Evolutionary conservation across 192 early-diverging fungal species (phyloP).

Genomic region (Lobosporangium transversale): DNA sequence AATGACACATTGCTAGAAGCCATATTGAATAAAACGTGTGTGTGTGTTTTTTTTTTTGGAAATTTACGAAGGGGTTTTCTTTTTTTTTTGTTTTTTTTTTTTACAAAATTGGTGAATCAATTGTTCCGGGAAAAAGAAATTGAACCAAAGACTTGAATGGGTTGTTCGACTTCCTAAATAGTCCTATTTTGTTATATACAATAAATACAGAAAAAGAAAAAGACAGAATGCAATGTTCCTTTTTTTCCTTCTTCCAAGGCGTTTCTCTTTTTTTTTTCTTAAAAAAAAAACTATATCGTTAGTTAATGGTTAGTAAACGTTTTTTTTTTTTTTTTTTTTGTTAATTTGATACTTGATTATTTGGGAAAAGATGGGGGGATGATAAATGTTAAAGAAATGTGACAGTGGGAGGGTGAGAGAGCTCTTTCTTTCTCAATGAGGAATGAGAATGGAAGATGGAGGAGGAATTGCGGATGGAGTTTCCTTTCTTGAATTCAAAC

Average conservation of each 20-base stretch:
- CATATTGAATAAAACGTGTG: constrained; percentile 6
- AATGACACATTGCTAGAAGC: constrained; percentile 46
- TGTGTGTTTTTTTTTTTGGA: background rate
- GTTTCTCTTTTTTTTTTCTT: constrained; percentile 11
- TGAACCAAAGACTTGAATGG: too few species aligned
- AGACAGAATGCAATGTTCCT: too few species aligned
- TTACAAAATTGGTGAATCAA: too few species aligned
- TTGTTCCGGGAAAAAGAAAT: too few species aligned
- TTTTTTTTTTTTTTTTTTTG: constrained; percentile 22
- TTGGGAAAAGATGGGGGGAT: background rate
- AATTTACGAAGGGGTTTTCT: background rate
- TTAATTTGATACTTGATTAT: background rate
- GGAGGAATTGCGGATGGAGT: background rate
- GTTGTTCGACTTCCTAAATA: too few species aligned
- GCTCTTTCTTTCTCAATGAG: background rate
- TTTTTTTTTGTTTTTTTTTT: background rate
- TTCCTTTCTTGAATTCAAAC: constrained; percentile 37
- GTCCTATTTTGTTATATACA: too few species aligned
- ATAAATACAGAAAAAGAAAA: constrained; percentile 1
- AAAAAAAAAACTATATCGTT: constrained; percentile 10
- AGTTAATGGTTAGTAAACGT: constrained; percentile 24
- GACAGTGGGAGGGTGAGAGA: background rate
- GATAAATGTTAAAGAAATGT: background rate
- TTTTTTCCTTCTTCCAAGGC: background rate
- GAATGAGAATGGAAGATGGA: constrained; percentile 15